Evolutionary conservation across 768 basidiomycete genomes (phyloP), one percentile per base, ranked within the genome.

Genomic region (Boletus rufocinnamomeus): DNA sequence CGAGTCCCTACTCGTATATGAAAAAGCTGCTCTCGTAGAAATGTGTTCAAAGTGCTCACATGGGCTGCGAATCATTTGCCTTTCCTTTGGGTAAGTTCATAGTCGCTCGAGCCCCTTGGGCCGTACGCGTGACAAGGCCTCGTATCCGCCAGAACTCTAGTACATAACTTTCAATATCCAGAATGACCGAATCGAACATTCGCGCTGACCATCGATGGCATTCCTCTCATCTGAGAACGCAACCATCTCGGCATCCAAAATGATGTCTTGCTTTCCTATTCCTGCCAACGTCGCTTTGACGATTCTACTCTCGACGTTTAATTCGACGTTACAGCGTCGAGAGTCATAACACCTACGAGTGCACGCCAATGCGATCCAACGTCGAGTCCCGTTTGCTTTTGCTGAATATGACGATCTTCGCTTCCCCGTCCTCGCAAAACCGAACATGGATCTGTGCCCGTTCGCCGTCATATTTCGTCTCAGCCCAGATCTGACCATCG

Each of bases 391-490:
- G 75, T 57, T 83, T 87, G 65, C 89, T 93, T 74, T 98, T 96
- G 76, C 91, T 94, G 69, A 88, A 94, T 41, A 96, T 93, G 1
- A 75, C 85, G 59, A 95, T 88, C 35, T 74, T 75, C 6, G 80
- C 72, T 6, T 70, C 63, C 0, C 65, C 70, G 16, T 76, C 69
- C 4, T 63, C 66, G 6, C 66, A 59, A 2, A 87, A 67, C 66
- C 87, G 78, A 25, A 94, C 82, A 67, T 98, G 95, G 28, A 95
- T 93, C 65, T 98, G 95, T 54, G 93, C 88, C n/a, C 95, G 82
- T 72, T 96, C 94, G 11, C 95, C 95, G 57, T 96, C 95, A 70
- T 95, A 95, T 72, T 98, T 98, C 0, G 87, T 94, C 74, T 98
- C 95, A 2, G 88, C 91, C 84, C 89, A 95, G 10, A 94, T 77